Evolutionary conservation across 2,329 filamentous ascomycete genomes (phyloP), one percentile per base, ranked within the genome.

Genomic region (Talaromyces sp.): DNA sequence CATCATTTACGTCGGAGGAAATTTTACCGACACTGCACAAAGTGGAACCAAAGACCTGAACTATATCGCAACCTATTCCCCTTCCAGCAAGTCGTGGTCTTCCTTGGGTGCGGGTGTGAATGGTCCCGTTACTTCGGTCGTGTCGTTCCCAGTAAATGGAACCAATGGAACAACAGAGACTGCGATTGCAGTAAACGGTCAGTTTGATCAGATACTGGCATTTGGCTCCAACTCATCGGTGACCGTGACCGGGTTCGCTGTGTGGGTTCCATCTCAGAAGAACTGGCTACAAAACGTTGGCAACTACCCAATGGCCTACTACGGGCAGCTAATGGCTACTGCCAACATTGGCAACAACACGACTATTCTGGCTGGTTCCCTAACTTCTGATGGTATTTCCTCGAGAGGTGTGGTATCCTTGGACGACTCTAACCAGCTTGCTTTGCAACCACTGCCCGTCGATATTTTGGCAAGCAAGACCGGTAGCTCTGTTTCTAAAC

Each of bases 271-370:
- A 3, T 96, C 92, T 3, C 82, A 84, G 64, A 83, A 82, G 62
- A 95, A 95, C 72, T 99, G 95, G 95, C 81, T 99, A 16, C 87
- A 92, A 71, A 95, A 96, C 67, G 78, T 97, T 18, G 75, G 87
- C 40, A 79, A 85, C 6, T 78, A 84, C 7, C 82, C 87, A 34
- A 87, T 90, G 60, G 81, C 85, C 6, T 84, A 96, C 68, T 82
- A 83, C 62, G 96, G 95, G 42, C 79, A 87, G 61, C 82, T 99
- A 53, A 89, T 88, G 18, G 84, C 91, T 6, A 81, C 88, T 44
- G 83, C 90, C n/a, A 81, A 82, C 55, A 82, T 81, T 16, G 60
- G 55, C 56, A 83, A 83, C 23, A 85, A 75, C 14, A 78, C 76
- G 2, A 73, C 87, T 16, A 80, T 98, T 34, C 92, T 92, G 72